Evolutionary conservation across 208 protist genomes (phyloP).

Genomic region (Trypanosomatidae sp.): DNA sequence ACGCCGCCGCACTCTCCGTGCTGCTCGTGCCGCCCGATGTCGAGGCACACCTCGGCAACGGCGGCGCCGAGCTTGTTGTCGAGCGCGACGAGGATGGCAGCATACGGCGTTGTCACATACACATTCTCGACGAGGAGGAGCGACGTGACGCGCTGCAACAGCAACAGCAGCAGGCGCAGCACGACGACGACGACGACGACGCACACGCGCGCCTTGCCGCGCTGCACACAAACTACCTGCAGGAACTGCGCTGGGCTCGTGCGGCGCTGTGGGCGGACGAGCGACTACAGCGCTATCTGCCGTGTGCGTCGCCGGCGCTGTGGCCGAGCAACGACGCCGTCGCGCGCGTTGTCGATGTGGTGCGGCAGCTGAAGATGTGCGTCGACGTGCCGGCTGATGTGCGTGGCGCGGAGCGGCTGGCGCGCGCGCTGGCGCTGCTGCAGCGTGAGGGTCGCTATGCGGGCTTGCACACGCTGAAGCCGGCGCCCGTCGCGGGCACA

Average conservation of each 20-base stretch:
- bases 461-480: conserved; percentile 43
- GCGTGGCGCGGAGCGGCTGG: conserved; percentile 11
- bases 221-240: conserved; percentile 5
- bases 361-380: conserved; percentile 28
- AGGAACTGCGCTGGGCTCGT: conserved; percentile 44
- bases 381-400: conserved; percentile 6
- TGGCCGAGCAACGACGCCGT: conserved; percentile 42
- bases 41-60: conserved; percentile 11
- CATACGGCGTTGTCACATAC: conserved; percentile 27
- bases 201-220: neutral
- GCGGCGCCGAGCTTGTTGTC: conserved; percentile 45
- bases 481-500: conserved; percentile 21
- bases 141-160: conserved; percentile 14
- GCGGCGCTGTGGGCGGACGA: conserved; percentile 23
- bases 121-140: conserved; percentile 53
- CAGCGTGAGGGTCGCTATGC: conserved; percentile 15
- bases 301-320: conserved; percentile 12
- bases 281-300: conserved; percentile 25
- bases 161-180: neutral
- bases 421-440: conserved; percentile 23
- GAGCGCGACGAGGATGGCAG: conserved; percentile 7
- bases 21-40: conserved; percentile 20
- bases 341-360: conserved; percentile 19
- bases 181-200: neutral
- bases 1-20: neutral